A percentile compares a stretch with the other conserved stretches of the same genome.
Conservation (phyloP, 352 stramenopile species). For the Phytopythium ostracodes region DNA sequence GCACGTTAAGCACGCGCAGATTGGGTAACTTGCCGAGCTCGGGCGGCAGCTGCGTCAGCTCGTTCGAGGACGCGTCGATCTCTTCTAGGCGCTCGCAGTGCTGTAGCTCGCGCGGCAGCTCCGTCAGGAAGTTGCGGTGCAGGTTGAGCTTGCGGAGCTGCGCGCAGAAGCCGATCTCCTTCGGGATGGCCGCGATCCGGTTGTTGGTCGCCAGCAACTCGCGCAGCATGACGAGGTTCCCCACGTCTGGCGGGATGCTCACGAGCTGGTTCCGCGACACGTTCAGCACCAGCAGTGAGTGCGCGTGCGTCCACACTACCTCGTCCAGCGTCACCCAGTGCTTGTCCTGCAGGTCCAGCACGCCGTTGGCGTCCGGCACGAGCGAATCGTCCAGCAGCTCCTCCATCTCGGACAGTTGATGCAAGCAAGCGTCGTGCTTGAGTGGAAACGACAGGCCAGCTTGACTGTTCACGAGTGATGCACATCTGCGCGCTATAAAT, state of each 20-base stretch:
- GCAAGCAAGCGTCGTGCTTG: background rate
- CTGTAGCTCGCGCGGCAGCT: slow-evolving; percentile 55
- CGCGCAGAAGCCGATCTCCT: slow-evolving; percentile 48
- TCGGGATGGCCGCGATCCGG: slow-evolving; percentile 44
- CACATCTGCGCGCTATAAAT: background rate
- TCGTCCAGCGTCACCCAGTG: slow-evolving; percentile 80
- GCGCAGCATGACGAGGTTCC: slow-evolving; percentile 59
- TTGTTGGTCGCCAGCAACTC: slow-evolving; percentile 65
- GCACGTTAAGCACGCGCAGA: slow-evolving; percentile 57
- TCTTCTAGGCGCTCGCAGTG: slow-evolving; percentile 71
- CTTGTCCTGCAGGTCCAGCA: slow-evolving; percentile 70
- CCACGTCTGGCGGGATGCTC: slow-evolving; percentile 45
- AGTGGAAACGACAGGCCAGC: background rate
- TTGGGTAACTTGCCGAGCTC: slow-evolving; percentile 56
- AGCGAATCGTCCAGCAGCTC: slow-evolving; percentile 67
- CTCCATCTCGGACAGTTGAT: slow-evolving; percentile 35
- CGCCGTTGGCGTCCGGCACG: slow-evolving; percentile 58
- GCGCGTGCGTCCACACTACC: slow-evolving; percentile 63
- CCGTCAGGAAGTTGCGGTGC: slow-evolving; percentile 63
- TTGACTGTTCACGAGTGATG: background rate
- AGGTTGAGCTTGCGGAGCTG: slow-evolving; percentile 68
- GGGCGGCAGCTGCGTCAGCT: slow-evolving; percentile 39
- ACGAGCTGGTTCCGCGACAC: slow-evolving; percentile 72
- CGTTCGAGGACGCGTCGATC: slow-evolving; percentile 61
- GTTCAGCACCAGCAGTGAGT: slow-evolving; percentile 69